These are phyloP conservation scores for Cinnamomum micranthum DNA, from an alignment of 164 flowering plant genomes.

Conservation along the genomic window DNA sequence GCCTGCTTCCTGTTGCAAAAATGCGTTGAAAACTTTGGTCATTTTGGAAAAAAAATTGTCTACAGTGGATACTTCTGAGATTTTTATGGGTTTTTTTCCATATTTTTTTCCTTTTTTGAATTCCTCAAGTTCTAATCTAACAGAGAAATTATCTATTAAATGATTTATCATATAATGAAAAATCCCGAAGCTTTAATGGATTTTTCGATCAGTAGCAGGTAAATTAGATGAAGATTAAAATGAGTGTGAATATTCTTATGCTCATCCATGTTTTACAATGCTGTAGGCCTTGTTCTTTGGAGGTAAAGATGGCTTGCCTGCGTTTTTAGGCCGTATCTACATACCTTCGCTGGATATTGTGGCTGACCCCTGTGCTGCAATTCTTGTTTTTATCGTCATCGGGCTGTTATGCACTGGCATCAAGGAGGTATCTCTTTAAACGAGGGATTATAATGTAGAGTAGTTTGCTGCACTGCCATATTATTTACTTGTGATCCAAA, in stretches of 20 bases:
- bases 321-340: constrained; percentile 61
- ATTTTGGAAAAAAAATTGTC: neutral
- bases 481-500: neutral
- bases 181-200: neutral
- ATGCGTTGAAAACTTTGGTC: neutral
- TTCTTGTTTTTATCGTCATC: constrained; percentile 70
- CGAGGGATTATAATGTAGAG: neutral
- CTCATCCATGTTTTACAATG: constrained; percentile 1
- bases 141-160: neutral
- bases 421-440: constrained; percentile 61
- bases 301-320: constrained; percentile 60
- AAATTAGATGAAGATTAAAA: no score
- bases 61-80: neutral
- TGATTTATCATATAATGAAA: neutral
- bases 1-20: neutral
- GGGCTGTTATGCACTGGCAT: constrained; percentile 82
- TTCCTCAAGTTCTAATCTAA: neutral
- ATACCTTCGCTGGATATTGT: constrained; percentile 68
- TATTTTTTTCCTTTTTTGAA: no score
- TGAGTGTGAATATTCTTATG: neutral
- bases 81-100: neutral
- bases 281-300: constrained; percentile 82
- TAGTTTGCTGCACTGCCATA: neutral
- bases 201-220: no score
- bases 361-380: constrained; percentile 92